Evolutionary conservation across 2,329 filamentous ascomycete genomes (phyloP).

Genomic region (Clonostachys rhizophaga): DNA sequence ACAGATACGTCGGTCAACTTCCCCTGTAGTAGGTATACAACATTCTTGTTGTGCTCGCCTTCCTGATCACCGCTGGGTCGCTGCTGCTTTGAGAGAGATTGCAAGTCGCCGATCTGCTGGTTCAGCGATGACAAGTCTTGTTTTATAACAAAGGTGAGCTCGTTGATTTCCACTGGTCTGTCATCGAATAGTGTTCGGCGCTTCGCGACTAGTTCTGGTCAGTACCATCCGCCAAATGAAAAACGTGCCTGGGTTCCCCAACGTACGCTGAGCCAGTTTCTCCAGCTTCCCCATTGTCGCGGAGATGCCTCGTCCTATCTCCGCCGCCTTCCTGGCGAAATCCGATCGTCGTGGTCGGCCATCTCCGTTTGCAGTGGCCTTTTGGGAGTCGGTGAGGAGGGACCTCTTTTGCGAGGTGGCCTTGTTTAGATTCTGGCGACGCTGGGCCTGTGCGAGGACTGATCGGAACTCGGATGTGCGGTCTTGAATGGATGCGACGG

Average conservation of each 20-base stretch:
- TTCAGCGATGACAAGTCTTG: constrained; percentile 85
- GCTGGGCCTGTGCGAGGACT: constrained; percentile 82
- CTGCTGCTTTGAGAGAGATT: constrained; percentile 70
- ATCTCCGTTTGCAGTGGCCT: constrained; percentile 53
- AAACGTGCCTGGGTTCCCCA: background rate
- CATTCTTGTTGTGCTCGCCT: constrained; percentile 97
- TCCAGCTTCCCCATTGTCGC: constrained; percentile 93
- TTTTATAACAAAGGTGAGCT: constrained; percentile 96
- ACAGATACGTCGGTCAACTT: constrained; percentile 88
- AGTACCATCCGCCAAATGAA: background rate
- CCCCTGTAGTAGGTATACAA: constrained; percentile 85
- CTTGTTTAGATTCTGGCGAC: constrained; percentile 71
- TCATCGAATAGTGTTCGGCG: constrained; percentile 97
- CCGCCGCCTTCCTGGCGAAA: constrained; percentile 86
- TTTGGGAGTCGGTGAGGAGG: constrained; percentile 70
- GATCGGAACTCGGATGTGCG: constrained; percentile 93
- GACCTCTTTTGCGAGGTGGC: constrained; percentile 75
- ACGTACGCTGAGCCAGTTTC: constrained; percentile 77
- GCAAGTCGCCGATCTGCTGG: constrained; percentile 81
- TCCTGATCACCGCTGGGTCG: constrained; percentile 74
- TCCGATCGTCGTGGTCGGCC: constrained; percentile 67
- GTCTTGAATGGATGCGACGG: constrained; percentile 82
- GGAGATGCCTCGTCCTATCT: constrained; percentile 88
- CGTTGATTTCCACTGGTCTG: constrained; percentile 91
- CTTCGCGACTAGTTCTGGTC: constrained; percentile 66